Evolutionary conservation across 345 rosid species (phyloP).

Genomic region (Tarenaya hassleriana): DNA sequence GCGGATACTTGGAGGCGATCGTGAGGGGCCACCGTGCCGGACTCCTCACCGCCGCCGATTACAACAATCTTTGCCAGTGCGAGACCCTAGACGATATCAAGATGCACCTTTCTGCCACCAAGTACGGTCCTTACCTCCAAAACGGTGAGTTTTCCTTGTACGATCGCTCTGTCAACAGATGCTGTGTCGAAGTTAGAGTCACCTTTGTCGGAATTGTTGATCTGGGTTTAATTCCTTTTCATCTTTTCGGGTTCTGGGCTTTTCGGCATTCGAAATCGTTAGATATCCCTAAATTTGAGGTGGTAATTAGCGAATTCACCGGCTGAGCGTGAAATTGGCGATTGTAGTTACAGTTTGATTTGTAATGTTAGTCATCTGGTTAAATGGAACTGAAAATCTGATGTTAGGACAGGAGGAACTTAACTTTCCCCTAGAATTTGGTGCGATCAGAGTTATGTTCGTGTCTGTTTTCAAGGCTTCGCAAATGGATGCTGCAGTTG

Average conservation of each 20-base stretch:
- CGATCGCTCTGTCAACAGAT: not conserved
- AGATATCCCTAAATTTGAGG: not conserved
- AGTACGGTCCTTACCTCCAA: constrained; percentile 92
- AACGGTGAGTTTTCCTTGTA: constrained; percentile 60
- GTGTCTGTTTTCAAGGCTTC: too few relatives aligned
- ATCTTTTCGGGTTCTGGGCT: constrained; percentile 20
- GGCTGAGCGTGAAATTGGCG: not conserved
- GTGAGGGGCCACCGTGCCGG: constrained; percentile 92
- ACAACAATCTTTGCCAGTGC: constrained; percentile 96
- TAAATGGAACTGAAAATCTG: not conserved
- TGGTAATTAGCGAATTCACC: not conserved
- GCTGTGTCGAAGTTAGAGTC: constrained; percentile 6
- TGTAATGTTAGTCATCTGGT: not conserved
- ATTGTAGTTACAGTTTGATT: not conserved
- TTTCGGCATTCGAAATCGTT: not conserved
- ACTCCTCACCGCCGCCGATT: constrained; percentile 84
- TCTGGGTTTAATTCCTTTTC: constrained; percentile 1
- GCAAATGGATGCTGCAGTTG: too few relatives aligned
- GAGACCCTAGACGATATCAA: constrained; percentile 95
- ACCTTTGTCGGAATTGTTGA: not conserved
- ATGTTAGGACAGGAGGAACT: too few relatives aligned
- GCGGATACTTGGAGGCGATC: constrained; percentile 96
- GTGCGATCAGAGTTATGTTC: too few relatives aligned
- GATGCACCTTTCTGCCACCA: constrained; percentile 99
- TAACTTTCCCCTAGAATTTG: too few relatives aligned